Evolutionary conservation across 2,329 filamentous ascomycete genomes (phyloP).

Genomic region (Colletotrichum orbiculare): DNA sequence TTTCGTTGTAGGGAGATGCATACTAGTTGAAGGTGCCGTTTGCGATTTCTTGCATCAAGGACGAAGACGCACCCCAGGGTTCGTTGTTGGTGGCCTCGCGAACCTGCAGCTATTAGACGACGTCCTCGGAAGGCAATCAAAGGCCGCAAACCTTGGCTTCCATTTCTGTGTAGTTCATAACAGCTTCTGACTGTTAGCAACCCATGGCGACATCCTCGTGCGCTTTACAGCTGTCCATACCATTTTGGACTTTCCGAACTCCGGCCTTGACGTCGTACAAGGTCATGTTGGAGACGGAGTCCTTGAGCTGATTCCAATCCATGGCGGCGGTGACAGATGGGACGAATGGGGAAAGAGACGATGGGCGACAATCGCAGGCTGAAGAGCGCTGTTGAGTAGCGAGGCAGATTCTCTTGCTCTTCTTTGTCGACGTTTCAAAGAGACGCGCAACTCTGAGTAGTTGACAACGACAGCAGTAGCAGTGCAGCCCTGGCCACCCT

Average conservation of each 20-base stretch:
- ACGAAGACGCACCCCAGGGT: conserved; percentile 89
- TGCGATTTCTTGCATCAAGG: conserved; percentile 96
- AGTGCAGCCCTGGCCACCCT: conserved; percentile 32
- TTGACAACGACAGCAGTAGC: neutral
- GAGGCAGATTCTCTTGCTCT: conserved; percentile 14
- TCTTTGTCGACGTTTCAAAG: conserved; percentile 37
- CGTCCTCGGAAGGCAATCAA: conserved; percentile 7
- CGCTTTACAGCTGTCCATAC: conserved; percentile 60
- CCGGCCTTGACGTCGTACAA: conserved; percentile 96
- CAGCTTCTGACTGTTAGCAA: conserved; percentile 69
- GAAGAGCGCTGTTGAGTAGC: conserved; percentile 14
- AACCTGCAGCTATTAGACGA: conserved; percentile 66
- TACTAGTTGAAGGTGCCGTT: conserved; percentile 99
- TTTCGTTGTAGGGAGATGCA: neutral
- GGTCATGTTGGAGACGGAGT: conserved; percentile 89
- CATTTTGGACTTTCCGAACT: conserved; percentile 96
- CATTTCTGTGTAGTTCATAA: conserved; percentile 99
- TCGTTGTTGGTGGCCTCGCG: conserved; percentile 99
- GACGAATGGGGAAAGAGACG: conserved; percentile 7
- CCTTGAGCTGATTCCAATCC: conserved; percentile 88
- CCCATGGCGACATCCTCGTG: neutral
- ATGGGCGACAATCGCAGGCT: conserved; percentile 14
- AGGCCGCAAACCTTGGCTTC: conserved; percentile 69
- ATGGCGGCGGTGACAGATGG: conserved; percentile 59
- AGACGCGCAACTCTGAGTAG: conserved; percentile 18